phyloP scores from a whole-genome alignment of 2,329 filamentous ascomycete genomes.

The Albifimbria verrucaria region DNA sequence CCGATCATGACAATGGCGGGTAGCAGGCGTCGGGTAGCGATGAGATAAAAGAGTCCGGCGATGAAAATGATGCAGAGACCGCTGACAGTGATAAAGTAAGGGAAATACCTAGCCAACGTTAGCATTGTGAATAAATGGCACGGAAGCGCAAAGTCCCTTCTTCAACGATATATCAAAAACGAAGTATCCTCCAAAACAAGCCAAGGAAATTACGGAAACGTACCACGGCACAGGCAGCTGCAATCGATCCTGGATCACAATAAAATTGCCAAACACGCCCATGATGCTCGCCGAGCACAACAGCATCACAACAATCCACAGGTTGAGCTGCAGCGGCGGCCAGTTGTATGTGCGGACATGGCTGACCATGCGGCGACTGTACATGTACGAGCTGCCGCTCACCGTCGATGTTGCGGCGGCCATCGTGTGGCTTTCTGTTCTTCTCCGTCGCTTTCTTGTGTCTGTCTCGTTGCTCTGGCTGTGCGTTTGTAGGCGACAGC shows the following conservation, averaged over 20 bases:
- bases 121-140: not conserved
- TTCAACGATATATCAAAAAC: too few species aligned
- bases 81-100: conserved; percentile 60
- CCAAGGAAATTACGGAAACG: too few species aligned
- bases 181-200: too few species aligned
- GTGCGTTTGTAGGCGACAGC: not conserved
- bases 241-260: conserved; percentile 55
- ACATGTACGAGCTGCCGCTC: conserved; percentile 38
- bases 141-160: too few species aligned
- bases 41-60: conserved; percentile 59
- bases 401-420: not conserved
- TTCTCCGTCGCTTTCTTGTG: not conserved
- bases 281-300: conserved; percentile 56
- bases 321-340: conserved; percentile 64
- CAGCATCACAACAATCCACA: conserved; percentile 66
- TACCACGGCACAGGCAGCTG: conserved; percentile 58
- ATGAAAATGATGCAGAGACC: conserved; percentile 65
- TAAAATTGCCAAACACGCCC: conserved; percentile 59
- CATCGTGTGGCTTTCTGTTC: not conserved
- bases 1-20: conserved; percentile 62
- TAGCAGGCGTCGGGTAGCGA: conserved; percentile 57
- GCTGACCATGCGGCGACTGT: conserved; percentile 39
- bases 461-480: not conserved
- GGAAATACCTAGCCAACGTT: conserved; percentile 57
- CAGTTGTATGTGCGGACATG: conserved; percentile 62